Evolutionary conservation across 345 rosid species (phyloP).

Genomic region (Lepidium didymum): DNA sequence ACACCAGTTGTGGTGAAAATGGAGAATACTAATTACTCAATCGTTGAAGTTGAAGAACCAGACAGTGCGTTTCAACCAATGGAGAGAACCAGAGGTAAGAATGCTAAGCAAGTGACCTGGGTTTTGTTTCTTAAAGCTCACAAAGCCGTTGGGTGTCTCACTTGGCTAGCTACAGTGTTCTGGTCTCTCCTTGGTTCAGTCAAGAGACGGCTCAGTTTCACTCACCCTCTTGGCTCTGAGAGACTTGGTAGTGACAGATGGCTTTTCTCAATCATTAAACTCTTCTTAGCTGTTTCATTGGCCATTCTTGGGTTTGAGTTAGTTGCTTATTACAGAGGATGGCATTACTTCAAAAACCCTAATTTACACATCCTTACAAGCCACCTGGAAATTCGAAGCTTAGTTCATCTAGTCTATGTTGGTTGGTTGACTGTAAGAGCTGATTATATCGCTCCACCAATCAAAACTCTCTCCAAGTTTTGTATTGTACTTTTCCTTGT

Average conservation of each 20-base stretch:
- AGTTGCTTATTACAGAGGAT: slow-evolving; percentile 59
- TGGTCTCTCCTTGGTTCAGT: slow-evolving; percentile 73
- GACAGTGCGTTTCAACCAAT: slow-evolving; percentile 70
- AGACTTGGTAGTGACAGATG: slow-evolving; percentile 53
- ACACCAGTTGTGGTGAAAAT: slow-evolving; percentile 80
- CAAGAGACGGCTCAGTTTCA: slow-evolving; percentile 57
- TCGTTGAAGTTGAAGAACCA: slow-evolving; percentile 73
- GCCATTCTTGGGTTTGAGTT: slow-evolving; percentile 55
- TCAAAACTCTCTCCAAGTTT: slow-evolving; percentile 53
- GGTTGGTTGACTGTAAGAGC: slow-evolving; percentile 54
- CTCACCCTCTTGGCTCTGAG: slow-evolving; percentile 45
- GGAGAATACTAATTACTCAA: slow-evolving; percentile 78
- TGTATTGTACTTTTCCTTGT: slow-evolving; percentile 64
- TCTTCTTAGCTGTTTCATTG: slow-evolving; percentile 44
- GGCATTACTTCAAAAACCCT: slow-evolving; percentile 67
- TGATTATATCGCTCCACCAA: slow-evolving; percentile 61
- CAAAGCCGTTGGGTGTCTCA: slow-evolving; percentile 66
- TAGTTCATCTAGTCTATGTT: slow-evolving; percentile 50
- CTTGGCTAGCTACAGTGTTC: slow-evolving; percentile 59
- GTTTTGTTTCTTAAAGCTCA: slow-evolving; percentile 85
- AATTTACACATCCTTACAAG: slow-evolving; percentile 46
- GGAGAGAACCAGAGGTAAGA: slow-evolving; percentile 75
- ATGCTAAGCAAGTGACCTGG: slow-evolving; percentile 85
- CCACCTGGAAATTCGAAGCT: slow-evolving; percentile 46
- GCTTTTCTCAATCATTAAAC: slow-evolving; percentile 47